Conservation (phyloP, 140 eudicot genomes). For the Cichorium intybus region DNA sequence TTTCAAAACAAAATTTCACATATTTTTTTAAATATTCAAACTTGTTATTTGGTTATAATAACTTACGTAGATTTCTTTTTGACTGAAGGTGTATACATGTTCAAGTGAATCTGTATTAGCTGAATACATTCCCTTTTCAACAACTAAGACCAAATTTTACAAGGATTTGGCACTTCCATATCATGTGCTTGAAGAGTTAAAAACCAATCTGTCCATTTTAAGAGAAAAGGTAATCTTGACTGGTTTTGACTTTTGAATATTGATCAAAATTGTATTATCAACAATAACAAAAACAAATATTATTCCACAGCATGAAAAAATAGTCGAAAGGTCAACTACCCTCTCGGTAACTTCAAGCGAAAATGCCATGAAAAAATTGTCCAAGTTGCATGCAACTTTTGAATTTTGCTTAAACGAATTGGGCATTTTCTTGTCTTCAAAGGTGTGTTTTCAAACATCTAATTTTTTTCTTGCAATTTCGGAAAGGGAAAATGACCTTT, state of each 20-base stretch:
- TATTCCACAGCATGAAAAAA: slow-evolving; percentile 38
- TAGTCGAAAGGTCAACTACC: slow-evolving; percentile 13
- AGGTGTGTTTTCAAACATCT: slow-evolving; percentile 46
- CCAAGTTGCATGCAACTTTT: slow-evolving; percentile 29
- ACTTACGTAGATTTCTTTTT: slow-evolving; percentile 9
- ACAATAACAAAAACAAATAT: slow-evolving; percentile 9
- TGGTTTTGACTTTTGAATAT: background rate
- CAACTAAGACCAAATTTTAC: slow-evolving; percentile 42
- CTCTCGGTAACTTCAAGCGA: slow-evolving; percentile 36
- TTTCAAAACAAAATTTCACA: background rate
- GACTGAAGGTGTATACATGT: slow-evolving; percentile 76
- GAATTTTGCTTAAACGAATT: slow-evolving; percentile 60
- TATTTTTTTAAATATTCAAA: background rate
- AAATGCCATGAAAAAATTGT: slow-evolving; percentile 39
- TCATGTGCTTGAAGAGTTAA: slow-evolving; percentile 4
- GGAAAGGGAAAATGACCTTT: slow-evolving; percentile 1
- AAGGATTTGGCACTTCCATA: slow-evolving; percentile 31
- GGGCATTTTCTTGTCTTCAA: slow-evolving; percentile 73
- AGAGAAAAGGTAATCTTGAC: slow-evolving; percentile 44
- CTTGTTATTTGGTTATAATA: background rate
- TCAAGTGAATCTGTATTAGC: slow-evolving; percentile 58
- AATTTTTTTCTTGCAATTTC: background rate
- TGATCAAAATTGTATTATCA: background rate
- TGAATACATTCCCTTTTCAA: slow-evolving; percentile 48
- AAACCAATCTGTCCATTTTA: slow-evolving; percentile 20